phyloP scores from a whole-genome alignment of 192 early-diverging fungal genomes.

The Geranomyces variabilis region DNA sequence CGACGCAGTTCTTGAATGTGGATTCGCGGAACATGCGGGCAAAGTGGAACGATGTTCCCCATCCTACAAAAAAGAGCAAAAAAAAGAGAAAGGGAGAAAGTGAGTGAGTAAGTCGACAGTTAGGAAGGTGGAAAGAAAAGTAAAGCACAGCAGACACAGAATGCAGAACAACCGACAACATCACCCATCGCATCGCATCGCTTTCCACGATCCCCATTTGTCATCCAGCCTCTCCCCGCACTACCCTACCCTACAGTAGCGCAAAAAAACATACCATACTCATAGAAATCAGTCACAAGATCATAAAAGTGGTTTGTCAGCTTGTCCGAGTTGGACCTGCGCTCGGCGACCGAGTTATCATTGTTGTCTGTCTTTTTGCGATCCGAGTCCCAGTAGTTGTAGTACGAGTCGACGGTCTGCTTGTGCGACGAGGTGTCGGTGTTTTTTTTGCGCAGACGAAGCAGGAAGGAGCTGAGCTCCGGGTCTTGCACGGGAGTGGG shows the following conservation, averaged over 20 bases:
- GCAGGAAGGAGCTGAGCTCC: conserved; percentile 42
- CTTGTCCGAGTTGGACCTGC: conserved; percentile 37
- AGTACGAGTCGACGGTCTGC: conserved; percentile 50
- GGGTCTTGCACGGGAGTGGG: conserved; percentile 51
- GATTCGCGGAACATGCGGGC: conserved; percentile 77
- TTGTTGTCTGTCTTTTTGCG: conserved; percentile 39
- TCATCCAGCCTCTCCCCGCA: too few species aligned
- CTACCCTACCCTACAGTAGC: too few species aligned
- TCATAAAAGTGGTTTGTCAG: conserved; percentile 60
- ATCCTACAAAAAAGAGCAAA: conserved; percentile 43
- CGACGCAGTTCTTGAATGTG: conserved; percentile 78
- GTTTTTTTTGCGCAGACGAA: conserved; percentile 53
- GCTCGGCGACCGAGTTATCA: conserved; percentile 38
- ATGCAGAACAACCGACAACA: too few species aligned
- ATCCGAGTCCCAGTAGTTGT: conserved; percentile 48
- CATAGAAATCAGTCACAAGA: conserved; percentile 59
- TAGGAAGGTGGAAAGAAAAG: background rate
- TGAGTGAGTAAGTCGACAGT: background rate
- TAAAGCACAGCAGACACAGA: too few species aligned
- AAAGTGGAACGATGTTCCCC: conserved; percentile 94
- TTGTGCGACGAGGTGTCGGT: conserved; percentile 44
- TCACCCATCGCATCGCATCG: too few species aligned
- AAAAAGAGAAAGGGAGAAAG: background rate
- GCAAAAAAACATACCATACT: conserved; percentile 55
- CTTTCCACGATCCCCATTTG: too few species aligned